Evolutionary conservation across 495 filamentous ascomycete species (phyloP).

Genomic region (Penicillium pulvis): DNA sequence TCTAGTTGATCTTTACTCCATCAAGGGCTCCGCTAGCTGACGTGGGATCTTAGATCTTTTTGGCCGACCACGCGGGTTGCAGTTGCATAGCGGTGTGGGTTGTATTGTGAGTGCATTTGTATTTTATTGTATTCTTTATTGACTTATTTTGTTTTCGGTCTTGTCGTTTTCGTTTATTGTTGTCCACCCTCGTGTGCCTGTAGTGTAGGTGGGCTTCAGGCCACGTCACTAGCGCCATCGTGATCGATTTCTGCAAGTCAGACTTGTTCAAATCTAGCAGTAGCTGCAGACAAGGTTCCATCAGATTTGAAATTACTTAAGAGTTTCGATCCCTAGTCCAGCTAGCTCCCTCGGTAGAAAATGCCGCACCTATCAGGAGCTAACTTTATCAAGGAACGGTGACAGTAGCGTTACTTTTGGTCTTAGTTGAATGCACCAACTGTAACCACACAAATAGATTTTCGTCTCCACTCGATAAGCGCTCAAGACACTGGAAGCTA

Average conservation of each 20-base stretch:
- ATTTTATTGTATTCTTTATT: neutral
- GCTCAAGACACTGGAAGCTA: conserved; percentile 9
- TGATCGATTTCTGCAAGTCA: conserved; percentile 1
- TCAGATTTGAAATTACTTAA: neutral
- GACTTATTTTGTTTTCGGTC: neutral
- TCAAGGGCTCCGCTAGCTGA: conserved; percentile 10
- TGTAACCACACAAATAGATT: neutral
- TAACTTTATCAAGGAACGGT: no score
- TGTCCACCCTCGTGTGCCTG: neutral
- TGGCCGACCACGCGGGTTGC: conserved; percentile 2
- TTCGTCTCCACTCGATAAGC: conserved; percentile 11
- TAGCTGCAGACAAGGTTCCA: conserved; percentile 3
- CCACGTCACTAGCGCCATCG: conserved; percentile 13
- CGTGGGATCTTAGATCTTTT: conserved; percentile 22
- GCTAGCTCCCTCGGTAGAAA: neutral
- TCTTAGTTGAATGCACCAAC: neutral
- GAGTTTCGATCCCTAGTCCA: neutral
- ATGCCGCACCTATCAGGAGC: neutral
- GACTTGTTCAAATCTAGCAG: neutral
- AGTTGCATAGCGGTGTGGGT: conserved; percentile 22
- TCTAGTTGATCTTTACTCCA: conserved; percentile 15
- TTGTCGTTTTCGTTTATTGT: neutral
- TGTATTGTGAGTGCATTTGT: neutral
- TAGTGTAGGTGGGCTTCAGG: conserved; percentile 8
- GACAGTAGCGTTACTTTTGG: no score